Conservation (phyloP, 129 eudicot genomes). For the Pulicaria dysenterica region DNA sequence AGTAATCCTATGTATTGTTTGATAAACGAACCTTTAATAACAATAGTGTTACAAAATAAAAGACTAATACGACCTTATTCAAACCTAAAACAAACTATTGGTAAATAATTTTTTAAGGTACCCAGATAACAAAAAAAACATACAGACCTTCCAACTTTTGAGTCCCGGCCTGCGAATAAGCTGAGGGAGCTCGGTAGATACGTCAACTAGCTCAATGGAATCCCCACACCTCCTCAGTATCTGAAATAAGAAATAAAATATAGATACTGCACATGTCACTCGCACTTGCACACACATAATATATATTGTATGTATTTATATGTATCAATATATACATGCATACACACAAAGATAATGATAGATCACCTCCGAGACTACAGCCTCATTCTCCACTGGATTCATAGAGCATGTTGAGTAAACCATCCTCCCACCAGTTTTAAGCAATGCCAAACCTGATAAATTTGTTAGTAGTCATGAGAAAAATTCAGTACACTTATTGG, state of each 20-base stretch:
- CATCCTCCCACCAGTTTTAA: conserved; percentile 94
- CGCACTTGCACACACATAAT: no score
- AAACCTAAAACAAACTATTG: not conserved
- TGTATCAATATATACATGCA: not conserved
- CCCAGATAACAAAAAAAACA: not conserved
- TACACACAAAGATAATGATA: conserved; percentile 12
- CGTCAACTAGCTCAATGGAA: conserved; percentile 87
- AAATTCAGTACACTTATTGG: not conserved
- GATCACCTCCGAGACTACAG: conserved; percentile 95
- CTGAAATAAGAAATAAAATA: conserved; percentile 41
- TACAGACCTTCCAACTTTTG: conserved; percentile 90
- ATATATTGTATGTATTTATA: not conserved
- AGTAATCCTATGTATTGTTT: not conserved
- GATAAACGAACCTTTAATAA: no score
- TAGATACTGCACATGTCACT: not conserved
- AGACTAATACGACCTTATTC: not conserved
- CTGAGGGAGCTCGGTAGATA: conserved; percentile 84
- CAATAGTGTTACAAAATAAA: not conserved
- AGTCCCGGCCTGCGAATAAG: conserved; percentile 93
- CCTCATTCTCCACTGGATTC: conserved; percentile 99
- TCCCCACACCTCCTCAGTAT: conserved; percentile 82
- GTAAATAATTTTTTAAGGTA: not conserved
- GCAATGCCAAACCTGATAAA: conserved; percentile 81
- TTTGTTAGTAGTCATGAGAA: not conserved
- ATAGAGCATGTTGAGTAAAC: conserved; percentile 98